Conservation (phyloP, 2,329 filamentous ascomycete species). For the Neophaeococcomyces mojaviensis region DNA sequence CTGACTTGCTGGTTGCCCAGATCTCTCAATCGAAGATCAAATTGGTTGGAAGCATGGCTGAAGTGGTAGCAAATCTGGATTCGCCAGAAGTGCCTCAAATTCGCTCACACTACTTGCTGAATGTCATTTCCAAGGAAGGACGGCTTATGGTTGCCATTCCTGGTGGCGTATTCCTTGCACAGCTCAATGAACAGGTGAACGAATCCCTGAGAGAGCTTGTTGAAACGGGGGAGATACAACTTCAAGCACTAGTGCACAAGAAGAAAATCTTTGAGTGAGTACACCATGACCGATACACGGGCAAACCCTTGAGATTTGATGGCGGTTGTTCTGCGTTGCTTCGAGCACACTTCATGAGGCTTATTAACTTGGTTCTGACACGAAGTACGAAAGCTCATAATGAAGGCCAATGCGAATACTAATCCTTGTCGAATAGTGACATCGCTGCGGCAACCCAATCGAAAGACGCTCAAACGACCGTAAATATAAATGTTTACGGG, state of each 20-base stretch:
- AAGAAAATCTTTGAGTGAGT: slow-evolving; percentile 13
- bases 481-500: slow-evolving; percentile 19
- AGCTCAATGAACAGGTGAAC: slow-evolving; percentile 8
- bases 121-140: not conserved
- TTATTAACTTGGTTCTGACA: too few relatives aligned
- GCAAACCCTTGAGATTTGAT: too few relatives aligned
- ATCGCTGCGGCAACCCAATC: slow-evolving; percentile 10
- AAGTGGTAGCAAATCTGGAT: not conserved
- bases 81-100: not conserved
- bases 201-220: slow-evolving; percentile 5
- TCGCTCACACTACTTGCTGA: slow-evolving; percentile 7
- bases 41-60: slow-evolving; percentile 10
- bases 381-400: not conserved
- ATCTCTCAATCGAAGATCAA: slow-evolving; percentile 10
- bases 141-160: slow-evolving; percentile 5
- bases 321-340: too few relatives aligned
- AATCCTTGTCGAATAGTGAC: slow-evolving; percentile 3
- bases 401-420: not conserved
- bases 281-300: too few relatives aligned
- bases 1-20: slow-evolving; percentile 6
- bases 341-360: too few relatives aligned
- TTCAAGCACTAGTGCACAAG: slow-evolving; percentile 8
- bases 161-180: slow-evolving; percentile 7
- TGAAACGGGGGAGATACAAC: not conserved
- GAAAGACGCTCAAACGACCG: slow-evolving; percentile 8